Conservation (phyloP, 495 filamentous ascomycete genomes). For the Bombardia bombarda region DNA sequence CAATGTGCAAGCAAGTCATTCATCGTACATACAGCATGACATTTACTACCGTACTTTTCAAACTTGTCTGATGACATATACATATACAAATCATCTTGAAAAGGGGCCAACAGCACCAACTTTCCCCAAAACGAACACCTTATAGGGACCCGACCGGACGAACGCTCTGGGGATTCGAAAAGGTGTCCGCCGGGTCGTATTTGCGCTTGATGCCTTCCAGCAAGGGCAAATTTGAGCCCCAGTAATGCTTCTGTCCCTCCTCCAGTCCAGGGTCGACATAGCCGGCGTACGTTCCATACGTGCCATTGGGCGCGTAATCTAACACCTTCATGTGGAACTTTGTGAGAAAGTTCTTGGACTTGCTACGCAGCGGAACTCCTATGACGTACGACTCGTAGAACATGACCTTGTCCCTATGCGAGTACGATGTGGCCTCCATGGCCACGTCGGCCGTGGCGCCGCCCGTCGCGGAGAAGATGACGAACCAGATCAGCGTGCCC, state of each 20-base stretch:
- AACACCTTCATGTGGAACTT: slow-evolving; percentile 37
- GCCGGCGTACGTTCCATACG: slow-evolving; percentile 55
- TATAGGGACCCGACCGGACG: neutral
- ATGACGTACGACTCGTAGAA: slow-evolving; percentile 52
- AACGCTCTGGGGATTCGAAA: slow-evolving; percentile 61
- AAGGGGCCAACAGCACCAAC: neutral
- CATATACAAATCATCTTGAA: neutral
- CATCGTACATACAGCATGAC: no score
- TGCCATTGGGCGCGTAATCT: slow-evolving; percentile 18
- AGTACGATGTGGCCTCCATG: slow-evolving; percentile 45
- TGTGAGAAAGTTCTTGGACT: slow-evolving; percentile 38
- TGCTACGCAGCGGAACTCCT: slow-evolving; percentile 35
- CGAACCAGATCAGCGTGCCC: slow-evolving; percentile 44
- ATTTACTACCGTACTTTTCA: neutral
- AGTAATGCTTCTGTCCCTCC: slow-evolving; percentile 47
- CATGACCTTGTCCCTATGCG: slow-evolving; percentile 50
- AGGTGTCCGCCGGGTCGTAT: slow-evolving; percentile 47
- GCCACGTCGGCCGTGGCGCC: slow-evolving; percentile 42
- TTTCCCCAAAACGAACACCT: neutral
- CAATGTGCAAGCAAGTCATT: no score
- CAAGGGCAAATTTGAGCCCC: slow-evolving; percentile 40
- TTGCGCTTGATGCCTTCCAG: slow-evolving; percentile 44
- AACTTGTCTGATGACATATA: neutral
- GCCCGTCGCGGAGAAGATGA: slow-evolving; percentile 49
- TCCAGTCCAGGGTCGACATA: slow-evolving; percentile 59